Conservation (phyloP, 148 eudicot species). For the Vaccinium macrocarpon region DNA sequence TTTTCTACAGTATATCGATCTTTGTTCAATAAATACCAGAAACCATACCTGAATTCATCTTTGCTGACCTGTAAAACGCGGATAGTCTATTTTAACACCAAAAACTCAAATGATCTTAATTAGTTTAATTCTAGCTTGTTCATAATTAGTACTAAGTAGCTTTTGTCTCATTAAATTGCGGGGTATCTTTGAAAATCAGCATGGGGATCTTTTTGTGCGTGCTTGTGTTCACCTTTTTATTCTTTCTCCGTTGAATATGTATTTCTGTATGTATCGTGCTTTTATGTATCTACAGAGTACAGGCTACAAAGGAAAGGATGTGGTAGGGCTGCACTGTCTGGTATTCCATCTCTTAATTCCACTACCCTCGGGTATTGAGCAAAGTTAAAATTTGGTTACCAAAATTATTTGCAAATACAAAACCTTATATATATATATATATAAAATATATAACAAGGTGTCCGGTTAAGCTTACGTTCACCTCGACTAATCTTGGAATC, state of each 20-base stretch:
- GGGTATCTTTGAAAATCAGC: slow-evolving; percentile 15
- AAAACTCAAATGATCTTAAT: no score
- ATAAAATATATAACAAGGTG: no score
- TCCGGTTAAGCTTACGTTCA: no score
- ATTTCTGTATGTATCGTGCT: not conserved
- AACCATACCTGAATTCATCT: no score
- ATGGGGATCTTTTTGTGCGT: slow-evolving; percentile 2
- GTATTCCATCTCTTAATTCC: not conserved
- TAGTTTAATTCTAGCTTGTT: no score
- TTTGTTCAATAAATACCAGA: not conserved
- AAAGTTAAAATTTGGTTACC: not conserved
- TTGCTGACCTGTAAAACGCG: no score
- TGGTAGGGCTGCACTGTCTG: not conserved
- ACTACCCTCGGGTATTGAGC: not conserved
- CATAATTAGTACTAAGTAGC: not conserved
- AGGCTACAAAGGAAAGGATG: not conserved
- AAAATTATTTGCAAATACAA: not conserved
- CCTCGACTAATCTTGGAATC: no score
- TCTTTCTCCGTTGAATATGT: not conserved
- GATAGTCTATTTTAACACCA: no score
- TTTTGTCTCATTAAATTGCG: slow-evolving; percentile 5
- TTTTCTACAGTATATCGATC: not conserved
- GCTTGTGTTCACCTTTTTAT: not conserved
- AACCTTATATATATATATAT: no score
- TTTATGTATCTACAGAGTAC: not conserved